These are phyloP conservation scores for Kazachstania bromeliacearum DNA, from an alignment of 805 yeast species.

Conservation along the genomic window DNA sequence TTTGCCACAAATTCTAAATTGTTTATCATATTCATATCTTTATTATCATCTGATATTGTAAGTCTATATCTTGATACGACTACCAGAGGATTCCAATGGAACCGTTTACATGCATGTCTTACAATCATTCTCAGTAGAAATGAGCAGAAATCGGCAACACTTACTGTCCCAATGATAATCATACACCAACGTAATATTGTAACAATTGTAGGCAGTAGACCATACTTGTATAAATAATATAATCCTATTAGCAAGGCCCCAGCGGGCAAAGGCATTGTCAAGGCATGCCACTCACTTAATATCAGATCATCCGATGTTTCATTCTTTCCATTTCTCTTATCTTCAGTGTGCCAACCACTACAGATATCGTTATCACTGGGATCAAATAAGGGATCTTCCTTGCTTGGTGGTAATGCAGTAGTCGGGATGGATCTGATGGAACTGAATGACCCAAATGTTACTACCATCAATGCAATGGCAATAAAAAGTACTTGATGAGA, in stretches of 20 bases:
- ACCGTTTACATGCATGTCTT: not conserved
- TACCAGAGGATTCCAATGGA: constrained; percentile 19
- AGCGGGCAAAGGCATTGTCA: not conserved
- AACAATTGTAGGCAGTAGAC: not conserved
- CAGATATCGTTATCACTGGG: constrained; percentile 32
- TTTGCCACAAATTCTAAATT: constrained; percentile 21
- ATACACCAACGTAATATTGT: not conserved
- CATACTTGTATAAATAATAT: constrained; percentile 21
- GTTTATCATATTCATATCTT: constrained; percentile 24
- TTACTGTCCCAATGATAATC: not conserved
- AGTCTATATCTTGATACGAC: constrained; percentile 34
- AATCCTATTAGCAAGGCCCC: constrained; percentile 25
- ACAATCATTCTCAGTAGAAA: not conserved
- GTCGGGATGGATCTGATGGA: constrained; percentile 26
- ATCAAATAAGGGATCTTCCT: constrained; percentile 34
- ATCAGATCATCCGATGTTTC: not conserved
- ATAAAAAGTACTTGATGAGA: constrained; percentile 2
- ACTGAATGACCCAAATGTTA: constrained; percentile 30
- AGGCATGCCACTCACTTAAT: constrained; percentile 2
- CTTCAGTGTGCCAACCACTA: not conserved
- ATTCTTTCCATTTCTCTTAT: not conserved
- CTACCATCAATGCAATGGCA: constrained; percentile 22
- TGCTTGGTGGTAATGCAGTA: constrained; percentile 29
- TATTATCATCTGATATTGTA: constrained; percentile 33
- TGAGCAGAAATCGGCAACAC: not conserved